Percentiles rank a stretch among this genome's conserved stretches.
phyloP scores from a whole-genome alignment of 805 yeast species.

The Blastobotrys attinorum region DNA sequence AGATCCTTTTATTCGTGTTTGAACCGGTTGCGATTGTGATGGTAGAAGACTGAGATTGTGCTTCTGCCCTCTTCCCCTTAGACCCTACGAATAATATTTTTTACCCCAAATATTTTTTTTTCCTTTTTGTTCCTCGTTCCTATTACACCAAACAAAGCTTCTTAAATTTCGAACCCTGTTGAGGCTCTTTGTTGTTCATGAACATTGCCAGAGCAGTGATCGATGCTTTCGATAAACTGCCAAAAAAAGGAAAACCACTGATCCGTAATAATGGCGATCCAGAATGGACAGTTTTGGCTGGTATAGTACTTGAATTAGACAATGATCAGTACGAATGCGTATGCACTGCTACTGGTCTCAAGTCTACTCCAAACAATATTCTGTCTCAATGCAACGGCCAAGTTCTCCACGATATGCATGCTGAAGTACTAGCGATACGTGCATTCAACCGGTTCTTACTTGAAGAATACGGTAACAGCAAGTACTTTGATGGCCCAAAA shows the following conservation, averaged over 20 bases:
- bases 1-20: too few species aligned
- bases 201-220: constrained; percentile 20
- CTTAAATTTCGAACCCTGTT: background rate
- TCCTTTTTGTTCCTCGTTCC: background rate
- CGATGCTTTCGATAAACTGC: constrained; percentile 19
- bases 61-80: too few species aligned
- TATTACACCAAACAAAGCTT: background rate
- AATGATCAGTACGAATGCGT: constrained; percentile 30
- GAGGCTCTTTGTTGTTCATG: constrained; percentile 12
- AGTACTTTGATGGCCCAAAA: background rate
- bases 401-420: constrained; percentile 82
- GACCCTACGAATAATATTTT: too few species aligned
- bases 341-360: constrained; percentile 73
- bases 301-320: constrained; percentile 40
- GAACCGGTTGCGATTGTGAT: too few species aligned
- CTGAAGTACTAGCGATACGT: constrained; percentile 71
- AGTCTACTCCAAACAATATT: constrained; percentile 52
- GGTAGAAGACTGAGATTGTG: too few species aligned
- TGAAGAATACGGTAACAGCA: constrained; percentile 35
- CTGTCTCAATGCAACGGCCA: constrained; percentile 45
- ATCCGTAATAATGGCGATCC: constrained; percentile 51
- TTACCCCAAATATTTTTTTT: background rate
- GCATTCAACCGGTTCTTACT: constrained; percentile 57
- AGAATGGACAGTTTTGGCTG: constrained; percentile 85
- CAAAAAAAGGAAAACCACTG: constrained; percentile 48